phyloP scores from a whole-genome alignment of 768 basidiomycete genomes.

The Kwoniella sp. region DNA sequence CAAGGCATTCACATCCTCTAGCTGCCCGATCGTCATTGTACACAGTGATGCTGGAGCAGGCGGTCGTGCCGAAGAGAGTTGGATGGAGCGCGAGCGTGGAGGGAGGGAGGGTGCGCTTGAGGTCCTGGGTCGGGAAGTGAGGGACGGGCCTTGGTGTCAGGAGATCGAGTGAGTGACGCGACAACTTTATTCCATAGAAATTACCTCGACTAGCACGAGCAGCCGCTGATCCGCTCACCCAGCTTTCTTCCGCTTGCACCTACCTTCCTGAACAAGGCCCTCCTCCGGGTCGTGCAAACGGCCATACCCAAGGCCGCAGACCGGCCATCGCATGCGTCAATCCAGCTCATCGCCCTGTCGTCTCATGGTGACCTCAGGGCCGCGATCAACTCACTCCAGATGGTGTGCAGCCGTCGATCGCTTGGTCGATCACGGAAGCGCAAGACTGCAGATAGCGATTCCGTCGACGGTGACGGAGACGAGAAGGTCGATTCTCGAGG shows the following conservation, averaged over 20 bases:
- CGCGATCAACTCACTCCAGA: conserved; percentile 88
- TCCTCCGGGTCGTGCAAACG: conserved; percentile 59
- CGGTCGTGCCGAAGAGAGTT: conserved; percentile 59
- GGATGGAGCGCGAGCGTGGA: conserved; percentile 55
- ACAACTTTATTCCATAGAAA: too few species aligned
- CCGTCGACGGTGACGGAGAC: conserved; percentile 23
- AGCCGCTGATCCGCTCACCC: too few species aligned
- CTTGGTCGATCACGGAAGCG: conserved; percentile 19
- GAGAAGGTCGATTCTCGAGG: conserved; percentile 14
- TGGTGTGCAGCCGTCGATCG: conserved; percentile 56
- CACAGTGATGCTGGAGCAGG: conserved; percentile 76
- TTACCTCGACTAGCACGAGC: too few species aligned
- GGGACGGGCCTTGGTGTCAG: conserved; percentile 70
- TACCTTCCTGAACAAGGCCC: conserved; percentile 74
- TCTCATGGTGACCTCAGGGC: conserved; percentile 88
- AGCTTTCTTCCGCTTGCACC: conserved; percentile 91
- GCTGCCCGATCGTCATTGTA: conserved; percentile 70
- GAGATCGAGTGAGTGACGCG: conserved; percentile 64
- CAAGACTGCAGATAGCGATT: conserved; percentile 19
- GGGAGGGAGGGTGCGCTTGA: conserved; percentile 56
- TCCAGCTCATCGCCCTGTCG: conserved; percentile 72
- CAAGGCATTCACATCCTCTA: conserved; percentile 38
- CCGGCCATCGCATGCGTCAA: conserved; percentile 60
- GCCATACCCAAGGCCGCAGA: conserved; percentile 52
- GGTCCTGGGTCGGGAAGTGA: conserved; percentile 65